Base-by-base conservation (phyloP, 306 rosid species). In the Chamaecrista fasciculata region DNA sequence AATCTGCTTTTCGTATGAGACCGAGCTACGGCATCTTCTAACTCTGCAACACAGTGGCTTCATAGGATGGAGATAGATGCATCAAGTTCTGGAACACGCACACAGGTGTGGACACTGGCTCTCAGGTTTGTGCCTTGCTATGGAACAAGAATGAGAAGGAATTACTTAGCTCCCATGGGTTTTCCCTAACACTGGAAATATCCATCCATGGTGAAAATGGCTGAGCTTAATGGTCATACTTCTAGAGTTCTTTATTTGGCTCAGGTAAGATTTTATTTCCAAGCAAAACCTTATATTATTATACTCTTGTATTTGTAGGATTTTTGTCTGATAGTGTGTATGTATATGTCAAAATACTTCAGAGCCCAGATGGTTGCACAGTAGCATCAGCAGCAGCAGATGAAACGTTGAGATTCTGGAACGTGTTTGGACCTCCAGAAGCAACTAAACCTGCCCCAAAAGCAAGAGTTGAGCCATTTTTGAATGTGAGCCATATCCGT, bases 91-190 rank as follows among this genome's bases (percentile, higher is more conserved):
- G 86, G 91, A 85, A 85, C 71, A 82, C 90, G 9, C 89, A 87
- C 71, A 87, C 89, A 0, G 89, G 92, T 2, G 84, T 87, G 2
- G 80, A 86, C 69, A 86, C 90, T 11, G 87, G 90, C 5, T 86
- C 90, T 33, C 90, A 86, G 52, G 87, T 84, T 14, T 87, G 92
- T 47, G 75, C 89, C 53, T 15, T 84, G 62, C 64, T 84, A 9
- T 84, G 92, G 92, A 87, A 84, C 78, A 87, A 87, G 81, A 87
- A 84, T 43, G 92, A 87, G 77, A 77, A 85, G 34, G 89, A 87
- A 70, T 72, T 87, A 59, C 92, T 84, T 12, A 87, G 92, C 72
- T 82, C 92, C 2, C 92, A 87, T 26, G 92, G 92, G 8, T 82
- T 77, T 46, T 51, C 84, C 16, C 78, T 73, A 21, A 84, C 85